A percentile compares a stretch with the other conserved stretches of the same genome.
Conservation (phyloP, 2,329 filamentous ascomycete species). For the Orbilia blumenaviensis region DNA sequence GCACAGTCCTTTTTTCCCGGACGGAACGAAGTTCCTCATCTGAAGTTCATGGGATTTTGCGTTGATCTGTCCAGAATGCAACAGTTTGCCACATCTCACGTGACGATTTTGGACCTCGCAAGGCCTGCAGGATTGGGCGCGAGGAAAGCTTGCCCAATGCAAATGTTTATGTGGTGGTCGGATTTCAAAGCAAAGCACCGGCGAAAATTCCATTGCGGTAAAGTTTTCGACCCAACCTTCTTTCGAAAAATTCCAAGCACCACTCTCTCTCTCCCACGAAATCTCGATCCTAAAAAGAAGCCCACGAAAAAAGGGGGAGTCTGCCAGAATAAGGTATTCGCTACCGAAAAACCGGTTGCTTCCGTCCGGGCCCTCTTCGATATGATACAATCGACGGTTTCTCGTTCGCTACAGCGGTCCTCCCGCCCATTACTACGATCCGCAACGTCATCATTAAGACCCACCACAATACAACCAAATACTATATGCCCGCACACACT, state of each 20-base stretch:
- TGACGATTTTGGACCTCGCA: neutral
- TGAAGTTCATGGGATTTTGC: neutral
- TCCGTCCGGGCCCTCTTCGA: constrained; percentile 6
- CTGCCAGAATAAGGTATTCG: constrained; percentile 10
- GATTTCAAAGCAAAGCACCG: constrained; percentile 46
- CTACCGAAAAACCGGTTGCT: constrained; percentile 14
- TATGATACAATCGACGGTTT: constrained; percentile 45
- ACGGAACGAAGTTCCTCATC: neutral
- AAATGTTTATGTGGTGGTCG: constrained; percentile 28
- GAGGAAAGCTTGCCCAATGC: too few relatives aligned
- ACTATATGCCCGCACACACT: constrained; percentile 20
- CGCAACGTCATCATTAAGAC: constrained; percentile 42
- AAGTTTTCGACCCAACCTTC: neutral
- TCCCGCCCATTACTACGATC: constrained; percentile 43
- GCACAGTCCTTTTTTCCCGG: neutral
- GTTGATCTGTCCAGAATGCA: constrained; percentile 5
- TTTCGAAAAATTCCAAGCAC: neutral
- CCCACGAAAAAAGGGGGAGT: neutral
- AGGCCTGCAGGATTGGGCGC: constrained; percentile 15
- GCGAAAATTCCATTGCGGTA: neutral
- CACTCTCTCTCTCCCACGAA: neutral
- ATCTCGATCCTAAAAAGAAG: constrained; percentile 2
- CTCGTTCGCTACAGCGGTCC: constrained; percentile 51
- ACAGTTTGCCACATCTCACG: constrained; percentile 5
- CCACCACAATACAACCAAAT: constrained; percentile 16